These are phyloP conservation scores for Handroanthus guayacan DNA, from an alignment of 257 asterid species.

Conservation along the genomic window DNA sequence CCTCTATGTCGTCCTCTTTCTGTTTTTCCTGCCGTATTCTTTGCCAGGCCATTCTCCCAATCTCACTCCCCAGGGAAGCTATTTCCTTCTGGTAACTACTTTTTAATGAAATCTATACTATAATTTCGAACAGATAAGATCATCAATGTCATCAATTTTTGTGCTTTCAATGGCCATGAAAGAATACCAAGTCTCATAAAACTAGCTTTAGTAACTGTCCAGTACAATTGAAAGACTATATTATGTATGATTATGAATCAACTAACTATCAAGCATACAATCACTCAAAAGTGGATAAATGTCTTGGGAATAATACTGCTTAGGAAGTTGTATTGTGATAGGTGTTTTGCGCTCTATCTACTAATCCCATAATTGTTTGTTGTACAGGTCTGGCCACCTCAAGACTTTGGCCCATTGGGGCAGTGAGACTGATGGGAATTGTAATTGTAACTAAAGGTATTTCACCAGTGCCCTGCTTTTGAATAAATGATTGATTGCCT, in stretches of 20 bases:
- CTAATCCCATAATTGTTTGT: constrained; percentile 4
- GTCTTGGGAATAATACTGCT: background rate
- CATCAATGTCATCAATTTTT: background rate
- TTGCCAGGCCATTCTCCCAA: no score
- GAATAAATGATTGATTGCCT: background rate
- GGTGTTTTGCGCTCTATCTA: background rate
- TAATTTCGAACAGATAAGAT: background rate
- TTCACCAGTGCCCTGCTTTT: constrained; percentile 6
- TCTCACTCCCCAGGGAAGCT: background rate
- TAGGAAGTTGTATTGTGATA: background rate
- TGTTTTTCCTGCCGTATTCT: no score
- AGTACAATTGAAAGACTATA: background rate
- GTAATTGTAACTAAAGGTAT: constrained; percentile 33
- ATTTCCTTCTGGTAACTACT: background rate
- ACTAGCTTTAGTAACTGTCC: background rate
- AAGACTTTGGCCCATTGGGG: constrained; percentile 71
- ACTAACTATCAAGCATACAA: background rate
- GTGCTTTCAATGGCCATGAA: constrained; percentile 22
- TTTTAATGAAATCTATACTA: background rate
- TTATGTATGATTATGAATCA: background rate
- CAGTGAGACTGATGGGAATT: constrained; percentile 34
- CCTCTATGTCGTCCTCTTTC: no score
- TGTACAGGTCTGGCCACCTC: constrained; percentile 93
- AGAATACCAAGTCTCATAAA: constrained; percentile 5
- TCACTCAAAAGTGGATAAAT: background rate